These are phyloP conservation scores for Stereocaulon alpinum DNA, from an alignment of 495 filamentous ascomycete species.

Conservation along the genomic window DNA sequence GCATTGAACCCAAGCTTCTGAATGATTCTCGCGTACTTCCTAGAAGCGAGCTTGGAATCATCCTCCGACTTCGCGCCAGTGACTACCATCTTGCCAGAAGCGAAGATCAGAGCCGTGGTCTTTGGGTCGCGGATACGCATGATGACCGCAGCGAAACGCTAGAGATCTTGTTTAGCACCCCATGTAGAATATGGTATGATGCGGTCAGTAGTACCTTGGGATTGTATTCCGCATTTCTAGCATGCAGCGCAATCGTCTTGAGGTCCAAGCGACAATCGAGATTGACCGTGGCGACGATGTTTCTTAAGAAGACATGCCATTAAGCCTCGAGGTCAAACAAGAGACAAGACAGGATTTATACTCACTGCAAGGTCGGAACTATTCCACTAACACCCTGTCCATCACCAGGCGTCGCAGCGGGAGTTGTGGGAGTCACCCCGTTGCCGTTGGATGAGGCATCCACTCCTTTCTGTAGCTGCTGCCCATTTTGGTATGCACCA, in stretches of 20 bases:
- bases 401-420: constrained; percentile 84
- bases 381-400: constrained; percentile 76
- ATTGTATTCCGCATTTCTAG: constrained; percentile 97
- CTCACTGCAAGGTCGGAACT: constrained; percentile 97
- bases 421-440: constrained; percentile 90
- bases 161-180: constrained; percentile 34
- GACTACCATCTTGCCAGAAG: constrained; percentile 98
- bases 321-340: constrained; percentile 50
- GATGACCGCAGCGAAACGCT: constrained; percentile 99
- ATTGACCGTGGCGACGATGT: constrained; percentile 99
- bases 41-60: constrained; percentile 89
- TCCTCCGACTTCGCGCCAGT: constrained; percentile 98
- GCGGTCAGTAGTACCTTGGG: constrained; percentile 62
- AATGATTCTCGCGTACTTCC: constrained; percentile 98
- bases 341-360: constrained; percentile 45
- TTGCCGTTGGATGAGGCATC: constrained; percentile 54
- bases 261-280: constrained; percentile 95
- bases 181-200: constrained; percentile 36
- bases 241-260: constrained; percentile 98
- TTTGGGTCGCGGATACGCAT: constrained; percentile 99
- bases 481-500: constrained; percentile 43
- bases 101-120: constrained; percentile 96
- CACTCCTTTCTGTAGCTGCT: constrained; percentile 44
- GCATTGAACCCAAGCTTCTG: constrained; percentile 99
- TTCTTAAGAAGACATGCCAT: constrained; percentile 60